Percentiles rank a stretch among this genome's conserved stretches.
Evolutionary conservation across 2,329 filamentous ascomycete species (phyloP).

Genomic region (Aspergillus pseudonomiae): DNA sequence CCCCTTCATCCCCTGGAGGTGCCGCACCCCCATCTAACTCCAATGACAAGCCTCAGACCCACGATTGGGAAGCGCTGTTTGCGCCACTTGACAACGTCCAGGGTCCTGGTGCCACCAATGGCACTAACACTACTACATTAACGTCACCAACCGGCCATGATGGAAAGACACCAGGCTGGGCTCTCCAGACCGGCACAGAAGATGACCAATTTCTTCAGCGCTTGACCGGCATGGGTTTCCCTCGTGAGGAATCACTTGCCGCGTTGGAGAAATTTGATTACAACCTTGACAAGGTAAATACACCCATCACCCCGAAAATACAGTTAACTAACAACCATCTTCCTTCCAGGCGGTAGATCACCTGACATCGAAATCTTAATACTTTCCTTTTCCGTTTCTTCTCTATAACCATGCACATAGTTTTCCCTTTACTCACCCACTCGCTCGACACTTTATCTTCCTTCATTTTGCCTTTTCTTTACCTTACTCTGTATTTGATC

Average conservation of each 20-base stretch:
- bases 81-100: slow-evolving; percentile 67
- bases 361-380: slow-evolving; percentile 45
- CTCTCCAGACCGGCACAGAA: slow-evolving; percentile 73
- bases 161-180: slow-evolving; percentile 59
- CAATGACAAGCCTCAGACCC: slow-evolving; percentile 48
- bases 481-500: slow-evolving; percentile 13
- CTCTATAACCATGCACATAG: slow-evolving; percentile 22
- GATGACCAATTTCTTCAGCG: slow-evolving; percentile 92
- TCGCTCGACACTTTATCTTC: slow-evolving; percentile 20
- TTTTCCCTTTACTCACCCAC: slow-evolving; percentile 9
- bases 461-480: slow-evolving; percentile 15
- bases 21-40: slow-evolving; percentile 43
- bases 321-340: slow-evolving; percentile 10
- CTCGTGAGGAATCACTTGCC: slow-evolving; percentile 69
- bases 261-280: slow-evolving; percentile 96
- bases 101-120: slow-evolving; percentile 23
- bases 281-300: slow-evolving; percentile 85
- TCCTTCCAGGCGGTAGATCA: slow-evolving; percentile 42
- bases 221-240: slow-evolving; percentile 86
- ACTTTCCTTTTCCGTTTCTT: not conserved
- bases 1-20: slow-evolving; percentile 42
- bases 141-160: slow-evolving; percentile 7
- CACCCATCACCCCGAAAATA: not conserved
- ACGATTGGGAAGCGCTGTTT: slow-evolving; percentile 97
- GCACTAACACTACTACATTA: slow-evolving; percentile 22